Conservation (phyloP, 495 filamentous ascomycete species). For the Aspergillus campestris region DNA sequence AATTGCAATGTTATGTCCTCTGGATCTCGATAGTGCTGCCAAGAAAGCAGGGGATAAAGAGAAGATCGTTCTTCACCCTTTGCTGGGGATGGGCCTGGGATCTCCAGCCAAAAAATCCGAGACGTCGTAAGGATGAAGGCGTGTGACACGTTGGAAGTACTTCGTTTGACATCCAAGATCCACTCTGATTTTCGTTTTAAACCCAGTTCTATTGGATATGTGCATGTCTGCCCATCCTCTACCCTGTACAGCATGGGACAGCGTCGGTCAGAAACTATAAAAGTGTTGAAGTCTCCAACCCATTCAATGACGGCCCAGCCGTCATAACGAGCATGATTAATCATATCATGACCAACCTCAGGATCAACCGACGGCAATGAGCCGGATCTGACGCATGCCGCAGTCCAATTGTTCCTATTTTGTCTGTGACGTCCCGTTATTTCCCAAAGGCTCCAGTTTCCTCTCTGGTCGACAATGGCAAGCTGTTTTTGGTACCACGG, state of each 20-base stretch:
- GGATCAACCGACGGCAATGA: constrained; percentile 23
- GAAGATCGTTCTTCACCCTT: constrained; percentile 5
- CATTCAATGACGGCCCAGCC: constrained; percentile 47
- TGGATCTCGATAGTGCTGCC: constrained; percentile 38
- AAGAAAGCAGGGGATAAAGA: constrained; percentile 24
- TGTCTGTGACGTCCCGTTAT: constrained; percentile 37
- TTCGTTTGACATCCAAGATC: constrained; percentile 47
- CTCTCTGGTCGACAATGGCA: constrained; percentile 62
- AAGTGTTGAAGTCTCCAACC: constrained; percentile 32
- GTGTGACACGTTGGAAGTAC: constrained; percentile 35
- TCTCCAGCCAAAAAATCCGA: constrained; percentile 34
- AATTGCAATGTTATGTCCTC: constrained; percentile 38
- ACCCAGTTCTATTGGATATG: constrained; percentile 27
- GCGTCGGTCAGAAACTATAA: constrained; percentile 40
- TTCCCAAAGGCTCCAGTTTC: constrained; percentile 72
- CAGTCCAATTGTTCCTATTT: constrained; percentile 21
- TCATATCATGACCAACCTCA: constrained; percentile 10
- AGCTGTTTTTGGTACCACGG: constrained; percentile 63
- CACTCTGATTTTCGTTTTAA: constrained; percentile 34
- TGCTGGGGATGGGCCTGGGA: not conserved
- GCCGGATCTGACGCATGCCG: constrained; percentile 16
- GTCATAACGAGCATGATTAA: constrained; percentile 24
- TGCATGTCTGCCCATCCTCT: constrained; percentile 9
- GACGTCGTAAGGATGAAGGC: constrained; percentile 49
- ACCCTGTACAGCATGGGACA: constrained; percentile 32